Percentiles rank a stretch among this genome's conserved stretches.
Conservation (phyloP, 2,329 filamentous ascomycete genomes). For the Microascus cirrosus region DNA sequence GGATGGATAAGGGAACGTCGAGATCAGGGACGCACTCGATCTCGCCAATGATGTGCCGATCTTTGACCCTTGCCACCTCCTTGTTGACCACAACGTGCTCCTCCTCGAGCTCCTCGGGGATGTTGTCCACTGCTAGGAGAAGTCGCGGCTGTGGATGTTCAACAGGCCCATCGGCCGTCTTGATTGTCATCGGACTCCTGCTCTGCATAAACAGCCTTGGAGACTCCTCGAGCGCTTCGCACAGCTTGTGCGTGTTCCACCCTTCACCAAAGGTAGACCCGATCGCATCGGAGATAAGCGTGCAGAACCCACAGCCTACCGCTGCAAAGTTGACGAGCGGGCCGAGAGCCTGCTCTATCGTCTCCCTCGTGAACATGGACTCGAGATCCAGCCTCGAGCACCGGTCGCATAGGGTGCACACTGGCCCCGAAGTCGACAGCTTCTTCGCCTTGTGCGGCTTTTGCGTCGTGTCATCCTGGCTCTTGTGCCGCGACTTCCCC, state of each 20-base stretch:
- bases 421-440: background rate
- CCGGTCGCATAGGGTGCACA: background rate
- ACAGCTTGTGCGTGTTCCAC: constrained; percentile 3
- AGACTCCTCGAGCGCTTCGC: background rate
- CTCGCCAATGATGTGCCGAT: constrained; percentile 7
- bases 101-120: background rate
- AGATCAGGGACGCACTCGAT: constrained; percentile 5
- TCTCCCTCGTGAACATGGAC: constrained; percentile 4
- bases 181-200: constrained; percentile 3
- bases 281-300: constrained; percentile 1
- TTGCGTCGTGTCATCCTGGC: no score
- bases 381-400: constrained; percentile 5
- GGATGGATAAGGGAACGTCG: background rate
- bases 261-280: background rate
- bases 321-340: background rate
- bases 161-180: background rate
- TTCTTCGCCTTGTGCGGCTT: no score
- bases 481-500: no score
- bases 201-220: constrained; percentile 6
- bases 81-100: background rate
- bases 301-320: constrained; percentile 5
- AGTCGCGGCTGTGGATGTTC: constrained; percentile 5
- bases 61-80: constrained; percentile 6
- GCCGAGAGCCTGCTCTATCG: constrained; percentile 1
- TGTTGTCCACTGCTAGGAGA: constrained; percentile 3